phyloP scores from a whole-genome alignment of 1,284 basidiomycete genomes.

The Rhodotorula sp. region DNA sequence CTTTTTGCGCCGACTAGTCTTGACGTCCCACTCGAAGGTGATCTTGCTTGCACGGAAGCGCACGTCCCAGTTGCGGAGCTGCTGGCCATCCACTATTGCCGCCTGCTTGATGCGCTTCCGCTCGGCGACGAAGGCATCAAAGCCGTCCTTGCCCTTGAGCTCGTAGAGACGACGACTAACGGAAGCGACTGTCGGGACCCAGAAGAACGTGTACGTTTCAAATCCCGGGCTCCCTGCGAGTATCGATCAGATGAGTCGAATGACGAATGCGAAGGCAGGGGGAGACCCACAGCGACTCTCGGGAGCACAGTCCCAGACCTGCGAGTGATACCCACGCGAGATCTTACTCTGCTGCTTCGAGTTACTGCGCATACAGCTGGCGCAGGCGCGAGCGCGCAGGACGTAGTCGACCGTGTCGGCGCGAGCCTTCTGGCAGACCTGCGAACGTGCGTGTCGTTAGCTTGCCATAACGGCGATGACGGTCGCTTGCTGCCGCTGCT shows the following conservation, averaged over 20 bases:
- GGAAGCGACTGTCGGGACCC: background rate
- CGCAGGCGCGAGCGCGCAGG: constrained; percentile 17
- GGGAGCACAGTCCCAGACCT: constrained; percentile 1
- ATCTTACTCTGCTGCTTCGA: background rate
- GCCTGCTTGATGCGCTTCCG: constrained; percentile 1
- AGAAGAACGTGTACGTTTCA: constrained; percentile 3
- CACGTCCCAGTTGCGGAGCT: constrained; percentile 7
- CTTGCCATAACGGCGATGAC: no score
- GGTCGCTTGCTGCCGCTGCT: no score
- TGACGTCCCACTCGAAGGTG: background rate
- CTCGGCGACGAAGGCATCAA: background rate
- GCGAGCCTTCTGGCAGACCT: constrained; percentile 18
- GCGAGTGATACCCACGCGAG: background rate
- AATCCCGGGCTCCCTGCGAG: background rate
- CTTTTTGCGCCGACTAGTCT: background rate
- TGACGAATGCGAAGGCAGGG: fast-evolving
- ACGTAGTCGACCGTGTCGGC: constrained; percentile 17
- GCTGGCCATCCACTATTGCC: background rate
- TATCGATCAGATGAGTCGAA: background rate
- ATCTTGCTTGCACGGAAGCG: background rate
- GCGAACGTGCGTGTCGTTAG: background rate
- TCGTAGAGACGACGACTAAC: constrained; percentile 2
- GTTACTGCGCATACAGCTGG: constrained; percentile 14
- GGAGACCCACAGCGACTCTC: constrained; percentile 1
- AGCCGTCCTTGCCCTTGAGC: constrained; percentile 7